Conservation (phyloP, 1,284 basidiomycete species). For the Dichomitus squalens region DNA sequence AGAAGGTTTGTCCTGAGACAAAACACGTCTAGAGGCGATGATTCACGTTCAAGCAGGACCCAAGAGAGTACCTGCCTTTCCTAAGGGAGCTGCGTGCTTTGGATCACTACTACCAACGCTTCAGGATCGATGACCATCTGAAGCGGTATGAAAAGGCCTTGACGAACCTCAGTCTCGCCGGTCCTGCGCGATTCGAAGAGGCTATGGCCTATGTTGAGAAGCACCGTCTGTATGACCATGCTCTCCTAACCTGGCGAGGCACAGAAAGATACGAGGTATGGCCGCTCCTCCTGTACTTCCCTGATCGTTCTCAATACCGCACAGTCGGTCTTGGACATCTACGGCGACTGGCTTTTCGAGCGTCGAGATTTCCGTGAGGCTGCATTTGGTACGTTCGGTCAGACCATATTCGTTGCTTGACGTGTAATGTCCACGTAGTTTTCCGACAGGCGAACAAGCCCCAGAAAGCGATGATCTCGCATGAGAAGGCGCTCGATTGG, state of each 20-base stretch:
- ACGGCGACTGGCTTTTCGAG: constrained; percentile 90
- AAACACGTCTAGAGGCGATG: background rate
- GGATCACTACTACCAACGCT: constrained; percentile 83
- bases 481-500: constrained; percentile 89
- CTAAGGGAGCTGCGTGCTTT: constrained; percentile 85
- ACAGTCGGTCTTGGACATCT: constrained; percentile 65
- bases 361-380: constrained; percentile 84
- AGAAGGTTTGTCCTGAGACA: constrained; percentile 64
- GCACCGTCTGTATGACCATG: constrained; percentile 78
- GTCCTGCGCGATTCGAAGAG: constrained; percentile 77
- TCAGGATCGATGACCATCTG: constrained; percentile 93
- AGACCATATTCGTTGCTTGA: background rate
- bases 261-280: constrained; percentile 67
- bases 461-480: constrained; percentile 80
- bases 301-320: background rate
- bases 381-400: constrained; percentile 63
- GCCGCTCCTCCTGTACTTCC: background rate
- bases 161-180: constrained; percentile 73
- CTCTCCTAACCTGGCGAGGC: constrained; percentile 72
- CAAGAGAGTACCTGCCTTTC: constrained; percentile 97
- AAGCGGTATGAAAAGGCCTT: constrained; percentile 80
- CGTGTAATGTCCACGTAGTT: constrained; percentile 44
- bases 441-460: constrained; percentile 69
- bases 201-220: constrained; percentile 80
- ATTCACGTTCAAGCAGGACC: constrained; percentile 63